phyloP scores from a whole-genome alignment of 2,329 filamentous ascomycete genomes.

The Ceratocystis ficicola region DNA sequence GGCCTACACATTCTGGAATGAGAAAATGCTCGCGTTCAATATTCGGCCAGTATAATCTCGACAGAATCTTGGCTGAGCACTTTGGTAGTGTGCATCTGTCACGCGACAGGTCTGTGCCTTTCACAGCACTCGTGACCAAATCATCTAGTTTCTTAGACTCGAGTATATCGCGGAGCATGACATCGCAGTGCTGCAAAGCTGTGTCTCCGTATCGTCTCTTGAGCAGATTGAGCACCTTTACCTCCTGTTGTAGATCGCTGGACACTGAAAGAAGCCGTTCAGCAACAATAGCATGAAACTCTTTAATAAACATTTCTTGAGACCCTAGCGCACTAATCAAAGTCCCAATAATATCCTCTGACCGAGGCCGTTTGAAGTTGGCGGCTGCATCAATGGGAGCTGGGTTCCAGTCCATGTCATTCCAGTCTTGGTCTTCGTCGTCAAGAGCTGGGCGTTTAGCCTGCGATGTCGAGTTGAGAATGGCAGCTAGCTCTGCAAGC shows the following conservation, averaged over 20 bases:
- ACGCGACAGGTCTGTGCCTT: not conserved
- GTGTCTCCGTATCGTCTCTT: constrained; percentile 80
- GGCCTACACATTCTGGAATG: constrained; percentile 46
- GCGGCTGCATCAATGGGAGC: constrained; percentile 86
- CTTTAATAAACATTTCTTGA: constrained; percentile 85
- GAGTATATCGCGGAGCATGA: constrained; percentile 89
- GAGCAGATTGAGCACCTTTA: constrained; percentile 71
- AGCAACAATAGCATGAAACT: constrained; percentile 80
- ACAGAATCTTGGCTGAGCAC: constrained; percentile 75
- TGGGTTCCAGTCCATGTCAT: constrained; percentile 86
- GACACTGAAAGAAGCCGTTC: constrained; percentile 62
- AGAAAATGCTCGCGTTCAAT: constrained; percentile 58
- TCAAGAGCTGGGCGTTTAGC: constrained; percentile 41
- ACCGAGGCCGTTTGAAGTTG: constrained; percentile 80
- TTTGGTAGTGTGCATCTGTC: constrained; percentile 19
- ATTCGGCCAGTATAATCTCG: constrained; percentile 79
- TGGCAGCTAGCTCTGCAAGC: constrained; percentile 53
- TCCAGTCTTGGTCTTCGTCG: constrained; percentile 69
- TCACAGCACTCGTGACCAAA: constrained; percentile 16
- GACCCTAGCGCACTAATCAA: constrained; percentile 79
- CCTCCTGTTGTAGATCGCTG: constrained; percentile 61
- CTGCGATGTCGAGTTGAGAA: constrained; percentile 51
- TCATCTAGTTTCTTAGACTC: constrained; percentile 65
- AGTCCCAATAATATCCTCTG: constrained; percentile 82
- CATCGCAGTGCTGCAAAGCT: constrained; percentile 82